Percentiles rank a stretch among this genome's conserved stretches.
Evolutionary conservation across 2,329 filamentous ascomycete genomes (phyloP).

Genomic region (Colletotrichum tanaceti): DNA sequence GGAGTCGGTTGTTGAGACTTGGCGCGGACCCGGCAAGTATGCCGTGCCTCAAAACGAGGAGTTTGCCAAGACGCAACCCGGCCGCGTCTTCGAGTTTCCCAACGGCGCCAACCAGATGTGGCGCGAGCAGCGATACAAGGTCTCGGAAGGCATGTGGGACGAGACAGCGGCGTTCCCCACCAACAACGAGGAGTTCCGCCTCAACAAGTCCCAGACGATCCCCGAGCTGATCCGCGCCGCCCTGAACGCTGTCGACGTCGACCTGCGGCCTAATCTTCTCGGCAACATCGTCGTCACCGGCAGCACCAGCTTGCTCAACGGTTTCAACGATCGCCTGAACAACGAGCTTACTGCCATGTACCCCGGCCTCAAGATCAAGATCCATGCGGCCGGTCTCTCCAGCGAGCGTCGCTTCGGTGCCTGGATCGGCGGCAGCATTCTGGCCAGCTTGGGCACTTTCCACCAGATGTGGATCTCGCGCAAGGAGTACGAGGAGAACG

Average conservation of each 20-base stretch:
- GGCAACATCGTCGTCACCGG: conserved; percentile 94
- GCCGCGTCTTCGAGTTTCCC: conserved; percentile 95
- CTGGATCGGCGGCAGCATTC: conserved; percentile 96
- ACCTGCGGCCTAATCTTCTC: conserved; percentile 84
- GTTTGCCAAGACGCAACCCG: conserved; percentile 75
- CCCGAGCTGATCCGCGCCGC: conserved; percentile 83
- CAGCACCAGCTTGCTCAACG: conserved; percentile 86
- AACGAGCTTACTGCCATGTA: conserved; percentile 84
- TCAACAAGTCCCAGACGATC: conserved; percentile 81
- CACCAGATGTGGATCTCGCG: conserved; percentile 99
- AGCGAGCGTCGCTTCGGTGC: conserved; percentile 91
- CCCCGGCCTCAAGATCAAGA: conserved; percentile 86
- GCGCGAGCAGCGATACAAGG: conserved; percentile 85
- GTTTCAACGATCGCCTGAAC: conserved; percentile 91
- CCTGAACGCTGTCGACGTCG: conserved; percentile 85
- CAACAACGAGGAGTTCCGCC: conserved; percentile 52
- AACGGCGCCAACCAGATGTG: conserved; percentile 98
- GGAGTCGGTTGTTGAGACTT: conserved; percentile 94
- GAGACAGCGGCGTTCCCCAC: conserved; percentile 76
- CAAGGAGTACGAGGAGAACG: conserved; percentile 98
- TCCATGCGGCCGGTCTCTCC: conserved; percentile 86
- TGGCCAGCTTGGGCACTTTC: conserved; percentile 95
- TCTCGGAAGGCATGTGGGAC: conserved; percentile 92
- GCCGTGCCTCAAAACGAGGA: conserved; percentile 78
- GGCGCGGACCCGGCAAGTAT: conserved; percentile 82